Percentiles rank a stretch among this genome's conserved stretches.
phyloP scores from a whole-genome alignment of 306 rosid genomes.

The Medicago ruthenica region DNA sequence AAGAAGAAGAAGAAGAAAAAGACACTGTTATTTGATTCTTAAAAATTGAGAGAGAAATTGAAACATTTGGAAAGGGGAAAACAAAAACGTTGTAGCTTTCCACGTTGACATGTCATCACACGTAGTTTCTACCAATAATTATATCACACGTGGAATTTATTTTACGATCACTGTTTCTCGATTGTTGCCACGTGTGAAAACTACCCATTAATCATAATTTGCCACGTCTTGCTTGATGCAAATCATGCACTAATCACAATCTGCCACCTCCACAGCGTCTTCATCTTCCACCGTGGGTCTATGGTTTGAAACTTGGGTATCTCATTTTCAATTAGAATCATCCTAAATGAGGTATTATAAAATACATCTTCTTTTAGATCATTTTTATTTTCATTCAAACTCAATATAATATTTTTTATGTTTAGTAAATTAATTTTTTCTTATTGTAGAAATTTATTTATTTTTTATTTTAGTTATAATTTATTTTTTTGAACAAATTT shows the following conservation, averaged over 20 bases:
- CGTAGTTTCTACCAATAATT: conserved; percentile 53
- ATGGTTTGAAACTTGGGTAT: no score
- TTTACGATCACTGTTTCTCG: background rate
- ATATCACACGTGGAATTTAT: conserved; percentile 46
- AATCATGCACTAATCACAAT: background rate
- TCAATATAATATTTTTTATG: no score
- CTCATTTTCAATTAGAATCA: no score
- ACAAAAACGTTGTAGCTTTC: background rate
- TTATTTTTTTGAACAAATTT: no score
- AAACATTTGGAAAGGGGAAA: background rate
- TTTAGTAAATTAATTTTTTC: no score
- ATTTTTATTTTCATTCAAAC: no score
- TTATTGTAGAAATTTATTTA: no score
- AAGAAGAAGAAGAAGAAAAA: background rate
- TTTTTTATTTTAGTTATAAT: no score
- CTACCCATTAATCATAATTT: background rate
- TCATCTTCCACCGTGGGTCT: no score
- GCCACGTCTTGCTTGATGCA: background rate
- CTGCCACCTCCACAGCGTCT: background rate
- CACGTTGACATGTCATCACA: conserved; percentile 51
- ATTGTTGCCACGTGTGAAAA: background rate
- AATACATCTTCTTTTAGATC: no score
- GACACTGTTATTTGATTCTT: background rate
- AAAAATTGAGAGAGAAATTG: background rate
- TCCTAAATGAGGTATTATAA: no score